Evolutionary conservation across 345 rosid species (phyloP).

Genomic region (Populus nigra): DNA sequence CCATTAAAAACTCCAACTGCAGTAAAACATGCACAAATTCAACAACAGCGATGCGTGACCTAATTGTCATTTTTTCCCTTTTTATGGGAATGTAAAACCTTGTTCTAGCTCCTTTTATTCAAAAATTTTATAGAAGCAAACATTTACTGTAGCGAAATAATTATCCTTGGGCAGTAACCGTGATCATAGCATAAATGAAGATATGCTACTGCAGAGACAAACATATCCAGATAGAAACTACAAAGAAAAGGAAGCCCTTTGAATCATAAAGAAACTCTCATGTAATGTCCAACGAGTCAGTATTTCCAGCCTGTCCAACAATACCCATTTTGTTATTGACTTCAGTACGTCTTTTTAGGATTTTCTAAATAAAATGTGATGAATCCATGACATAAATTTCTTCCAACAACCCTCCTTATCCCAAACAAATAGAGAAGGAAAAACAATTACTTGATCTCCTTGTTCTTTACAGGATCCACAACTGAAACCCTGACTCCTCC

Average conservation of each 20-base stretch:
- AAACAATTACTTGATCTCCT: constrained; percentile 37
- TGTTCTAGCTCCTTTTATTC: neutral
- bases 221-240: neutral
- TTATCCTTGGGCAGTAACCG: neutral
- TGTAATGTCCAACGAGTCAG: neutral
- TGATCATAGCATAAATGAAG: neutral
- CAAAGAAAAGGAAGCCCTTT: neutral
- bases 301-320: neutral
- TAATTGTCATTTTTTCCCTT: neutral
- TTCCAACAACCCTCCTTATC: neutral
- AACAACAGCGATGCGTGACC: constrained; percentile 5
- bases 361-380: neutral
- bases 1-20: constrained; percentile 49
- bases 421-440: neutral
- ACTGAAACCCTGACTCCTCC: constrained; percentile 37
- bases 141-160: neutral
- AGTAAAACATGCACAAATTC: constrained; percentile 24
- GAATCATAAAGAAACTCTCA: neutral
- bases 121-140: neutral
- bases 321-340: neutral
- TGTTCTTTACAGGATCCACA: constrained; percentile 36
- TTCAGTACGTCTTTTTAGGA: neutral
- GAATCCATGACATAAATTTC: neutral
- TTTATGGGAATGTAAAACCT: neutral
- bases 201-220: neutral